A percentile compares a stretch with the other conserved stretches of the same genome.
These are phyloP conservation scores for Pythium brassicae DNA, from an alignment of 352 stramenopile species.

Conservation along the genomic window DNA sequence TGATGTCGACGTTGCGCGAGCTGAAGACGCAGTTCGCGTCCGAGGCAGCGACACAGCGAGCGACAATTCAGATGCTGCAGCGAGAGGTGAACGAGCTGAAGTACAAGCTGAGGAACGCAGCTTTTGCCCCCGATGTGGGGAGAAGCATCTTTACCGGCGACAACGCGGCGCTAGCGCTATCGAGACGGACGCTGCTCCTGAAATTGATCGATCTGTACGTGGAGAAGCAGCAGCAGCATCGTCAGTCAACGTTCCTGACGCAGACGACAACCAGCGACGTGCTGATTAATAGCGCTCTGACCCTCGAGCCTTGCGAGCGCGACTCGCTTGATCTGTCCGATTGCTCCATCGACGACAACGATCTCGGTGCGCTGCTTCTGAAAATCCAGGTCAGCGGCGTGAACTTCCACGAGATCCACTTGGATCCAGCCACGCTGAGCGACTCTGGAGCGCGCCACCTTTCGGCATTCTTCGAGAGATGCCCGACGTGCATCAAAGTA, in stretches of 20 bases:
- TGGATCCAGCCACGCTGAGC: too few species aligned
- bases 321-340: slow-evolving; percentile 24
- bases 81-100: slow-evolving; percentile 35
- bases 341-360: too few species aligned
- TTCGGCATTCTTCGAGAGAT: too few species aligned
- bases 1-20: slow-evolving; percentile 36
- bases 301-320: slow-evolving; percentile 3
- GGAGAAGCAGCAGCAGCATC: slow-evolving; percentile 22
- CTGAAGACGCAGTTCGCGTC: slow-evolving; percentile 26
- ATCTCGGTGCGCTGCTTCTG: too few species aligned
- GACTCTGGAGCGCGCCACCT: too few species aligned
- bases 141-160: too few species aligned
- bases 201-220: slow-evolving; percentile 38
- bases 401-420: too few species aligned
- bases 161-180: neutral
- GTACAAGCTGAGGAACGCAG: slow-evolving; percentile 13
- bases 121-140: too few species aligned
- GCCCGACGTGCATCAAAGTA: too few species aligned
- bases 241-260: slow-evolving; percentile 45
- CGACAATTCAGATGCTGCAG: slow-evolving; percentile 30
- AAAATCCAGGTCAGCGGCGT: too few species aligned
- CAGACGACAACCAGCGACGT: slow-evolving; percentile 38
- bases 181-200: slow-evolving; percentile 28
- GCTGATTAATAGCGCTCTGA: slow-evolving; percentile 18
- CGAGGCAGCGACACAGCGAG: slow-evolving; percentile 28